Base-by-base conservation (phyloP, 1,139 yeast genomes). In the Candida tetrigidarum region DNA sequence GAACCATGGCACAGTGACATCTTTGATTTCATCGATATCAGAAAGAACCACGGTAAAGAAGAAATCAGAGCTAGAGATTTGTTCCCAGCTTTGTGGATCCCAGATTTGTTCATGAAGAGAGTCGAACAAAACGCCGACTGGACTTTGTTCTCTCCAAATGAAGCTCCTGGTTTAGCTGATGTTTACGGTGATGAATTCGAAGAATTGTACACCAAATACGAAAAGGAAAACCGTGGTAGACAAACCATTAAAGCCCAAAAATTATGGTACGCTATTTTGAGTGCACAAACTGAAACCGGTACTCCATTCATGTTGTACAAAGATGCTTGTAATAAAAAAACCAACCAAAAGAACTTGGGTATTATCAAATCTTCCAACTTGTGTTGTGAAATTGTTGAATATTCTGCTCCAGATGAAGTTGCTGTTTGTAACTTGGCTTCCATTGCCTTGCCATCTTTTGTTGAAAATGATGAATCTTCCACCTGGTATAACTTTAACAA, bases 1-100 rank as follows among this genome's bases (percentile, higher is more conserved):
- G 96, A 89, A 69, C 96, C 96, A 54, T 89, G 96, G 96, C 96
- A 89, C 60, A 81, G 89, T 19, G 96, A 89, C 62, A 79, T 89
- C 46, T 84, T 87, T 62, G 96, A 88, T 49, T 86, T 89, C 61
- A 72, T 89, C 45, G 95, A 89, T 55, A 80, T 89, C 55, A 82
- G 96, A 67, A 89, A 89, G 71, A 89, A 88, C 64, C 96, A 89
- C 62, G 96, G 96, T 52, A 89, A 87, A 61, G 96, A 89, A 69
- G 96, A 89, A 70, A 78, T 84, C 58, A 81, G 96, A 65, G 96
- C 96, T 10, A 80, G 96, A 64, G 96, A 89, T 63, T 74, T 89
- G 62, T 90, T 89, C 76, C 84, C 88, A 57, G 96, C 96, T n/a
- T 77, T 89, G 53, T 89, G 96, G 96, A 81, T 89, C 53, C 89